These are phyloP conservation scores for Bretschneidera sinensis DNA, from an alignment of 345 rosid genomes.

Conservation along the genomic window DNA sequence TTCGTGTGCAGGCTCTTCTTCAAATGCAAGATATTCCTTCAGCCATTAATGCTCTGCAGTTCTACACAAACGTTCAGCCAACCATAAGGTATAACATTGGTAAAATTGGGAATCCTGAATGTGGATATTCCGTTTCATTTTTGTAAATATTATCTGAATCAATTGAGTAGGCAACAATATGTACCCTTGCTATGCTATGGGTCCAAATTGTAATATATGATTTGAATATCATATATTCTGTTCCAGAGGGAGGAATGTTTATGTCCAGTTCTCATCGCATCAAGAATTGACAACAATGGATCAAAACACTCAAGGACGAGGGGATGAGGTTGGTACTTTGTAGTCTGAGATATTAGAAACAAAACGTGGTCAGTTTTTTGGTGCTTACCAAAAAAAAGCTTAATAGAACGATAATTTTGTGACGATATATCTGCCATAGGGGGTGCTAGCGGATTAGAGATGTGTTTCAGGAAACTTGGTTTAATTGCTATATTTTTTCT, in stretches of 20 bases:
- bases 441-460: background rate
- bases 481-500: background rate
- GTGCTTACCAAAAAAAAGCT: conserved; percentile 2
- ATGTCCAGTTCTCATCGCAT: conserved; percentile 96
- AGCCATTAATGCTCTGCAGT: conserved; percentile 79
- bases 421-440: background rate
- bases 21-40: conserved; percentile 97
- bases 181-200: background rate
- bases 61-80: conserved; percentile 79
- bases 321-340: conserved; percentile 76
- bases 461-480: background rate
- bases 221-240: background rate
- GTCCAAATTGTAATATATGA: background rate
- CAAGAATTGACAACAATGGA: conserved; percentile 95
- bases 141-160: background rate
- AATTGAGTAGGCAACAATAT: background rate
- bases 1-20: conserved; percentile 69
- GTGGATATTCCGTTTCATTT: background rate
- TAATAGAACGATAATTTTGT: background rate
- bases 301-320: conserved; percentile 88
- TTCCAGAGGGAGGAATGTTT: conserved; percentile 92
- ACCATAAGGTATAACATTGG: conserved; percentile 55
- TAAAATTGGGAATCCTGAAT: background rate
- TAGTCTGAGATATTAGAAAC: conserved; percentile 3
- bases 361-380: conserved; percentile 4